Evolutionary conservation across 2,329 filamentous ascomycete species (phyloP), one percentile per base, ranked within the genome.

Genomic region (Coccinonectria pachysandricola): DNA sequence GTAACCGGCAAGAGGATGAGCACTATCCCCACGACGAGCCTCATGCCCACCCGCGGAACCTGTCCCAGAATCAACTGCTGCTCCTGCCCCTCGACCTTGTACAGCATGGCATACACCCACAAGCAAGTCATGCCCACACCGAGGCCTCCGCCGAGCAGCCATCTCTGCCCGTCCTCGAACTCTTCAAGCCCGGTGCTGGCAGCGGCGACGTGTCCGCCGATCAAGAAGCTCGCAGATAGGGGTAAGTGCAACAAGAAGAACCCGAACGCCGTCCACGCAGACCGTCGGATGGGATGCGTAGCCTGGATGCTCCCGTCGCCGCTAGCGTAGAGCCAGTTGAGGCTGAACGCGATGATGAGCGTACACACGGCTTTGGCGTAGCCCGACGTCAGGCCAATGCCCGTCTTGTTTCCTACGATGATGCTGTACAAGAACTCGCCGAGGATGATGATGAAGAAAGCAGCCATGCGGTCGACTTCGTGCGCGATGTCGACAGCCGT

Each of bases 401-500:
- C 62, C 2, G 62, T 59, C 21, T 60, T 59, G 15, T 58, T 56
- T 4, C 59, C 61, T 8, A 65, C 61, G 19, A 67, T 51, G 23
- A 65, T 60, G 30, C 55, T 54, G 32, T 64, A 65, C 10, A 65
- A 49, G 34, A 65, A 66, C 33, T 66, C 63, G 26, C 60, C 63
- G 0, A 67, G 54, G n/a, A 62, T 62, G 29, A 66, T 65, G 34
- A 67, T 66, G 42, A 61, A 65, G 34, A 67, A 66, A 9, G 61
- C 62, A 0, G 60, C 60, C 45, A 64, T 61, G 7, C 63, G 57
- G 34, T 67, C 63, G 17, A 65, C 52, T 36, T 66, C 62, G 33
- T 66, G 63, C 8, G 56, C 51, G 26, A 67, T 62, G 30, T 66
- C 61, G 4, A 64, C 60, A 0, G 63, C 63, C 0, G 62, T 64